A percentile compares a stretch with the other conserved stretches of the same genome.
Conservation (phyloP, 2,329 filamentous ascomycete species). For the Cladobotryum mycophilum region DNA sequence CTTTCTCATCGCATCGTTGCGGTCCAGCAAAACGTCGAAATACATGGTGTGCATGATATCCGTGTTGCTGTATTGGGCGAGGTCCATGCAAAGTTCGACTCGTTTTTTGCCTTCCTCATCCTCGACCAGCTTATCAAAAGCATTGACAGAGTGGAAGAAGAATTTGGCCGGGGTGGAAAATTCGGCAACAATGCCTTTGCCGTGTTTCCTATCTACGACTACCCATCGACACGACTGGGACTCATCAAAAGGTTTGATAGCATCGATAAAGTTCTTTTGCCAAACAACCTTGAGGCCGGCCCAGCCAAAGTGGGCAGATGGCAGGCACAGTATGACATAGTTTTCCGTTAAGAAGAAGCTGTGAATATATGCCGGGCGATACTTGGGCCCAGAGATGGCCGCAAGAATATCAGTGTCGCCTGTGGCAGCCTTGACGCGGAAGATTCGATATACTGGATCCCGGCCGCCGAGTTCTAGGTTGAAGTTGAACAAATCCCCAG, state of each 20-base stretch:
- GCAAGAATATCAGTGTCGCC: constrained; percentile 67
- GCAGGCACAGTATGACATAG: constrained; percentile 68
- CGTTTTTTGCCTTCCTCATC: constrained; percentile 25
- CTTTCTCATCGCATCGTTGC: constrained; percentile 37
- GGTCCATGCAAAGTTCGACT: constrained; percentile 57
- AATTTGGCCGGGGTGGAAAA: constrained; percentile 66
- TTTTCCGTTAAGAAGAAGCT: constrained; percentile 68
- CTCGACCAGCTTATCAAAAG: constrained; percentile 55
- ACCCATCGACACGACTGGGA: constrained; percentile 60
- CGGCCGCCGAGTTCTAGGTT: constrained; percentile 64
- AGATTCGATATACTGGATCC: constrained; percentile 59
- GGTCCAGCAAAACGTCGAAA: constrained; percentile 59
- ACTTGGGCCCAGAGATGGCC: constrained; percentile 46
- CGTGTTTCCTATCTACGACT: constrained; percentile 60
- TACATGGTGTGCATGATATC: constrained; percentile 63
- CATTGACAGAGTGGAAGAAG: constrained; percentile 74
- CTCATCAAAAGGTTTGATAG: constrained; percentile 57
- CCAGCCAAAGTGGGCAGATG: constrained; percentile 54
- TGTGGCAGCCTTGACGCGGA: constrained; percentile 54
- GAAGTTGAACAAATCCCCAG: constrained; percentile 74
- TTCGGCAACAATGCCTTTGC: constrained; percentile 59
- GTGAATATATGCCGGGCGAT: constrained; percentile 68
- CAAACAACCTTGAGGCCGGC: constrained; percentile 56
- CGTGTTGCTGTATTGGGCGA: constrained; percentile 55
- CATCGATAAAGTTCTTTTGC: constrained; percentile 61